A percentile compares a stretch with the other conserved stretches of the same genome.
phyloP scores from a whole-genome alignment of 2,329 filamentous ascomycete species.

The Colletotrichum cuscutae region DNA sequence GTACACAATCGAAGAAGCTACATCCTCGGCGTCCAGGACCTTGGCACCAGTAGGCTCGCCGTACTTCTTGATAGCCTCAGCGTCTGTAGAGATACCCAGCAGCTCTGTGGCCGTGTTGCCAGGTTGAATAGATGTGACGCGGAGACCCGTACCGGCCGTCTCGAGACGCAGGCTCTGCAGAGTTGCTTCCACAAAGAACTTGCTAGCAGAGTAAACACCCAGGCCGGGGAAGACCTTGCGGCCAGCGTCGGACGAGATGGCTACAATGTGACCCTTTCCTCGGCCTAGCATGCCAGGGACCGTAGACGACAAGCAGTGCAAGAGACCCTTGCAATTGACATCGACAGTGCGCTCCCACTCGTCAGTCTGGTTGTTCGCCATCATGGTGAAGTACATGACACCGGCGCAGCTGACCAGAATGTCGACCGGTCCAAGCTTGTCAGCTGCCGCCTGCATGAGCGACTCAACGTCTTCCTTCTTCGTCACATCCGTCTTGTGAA shows the following conservation, averaged over 20 bases:
- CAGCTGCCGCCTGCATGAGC: constrained; percentile 67
- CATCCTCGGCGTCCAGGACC: constrained; percentile 78
- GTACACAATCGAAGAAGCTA: constrained; percentile 78
- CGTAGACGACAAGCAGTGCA: constrained; percentile 76
- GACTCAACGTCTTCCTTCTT: constrained; percentile 72
- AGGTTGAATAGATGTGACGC: constrained; percentile 80
- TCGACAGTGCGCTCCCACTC: constrained; percentile 87
- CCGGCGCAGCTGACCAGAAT: constrained; percentile 84
- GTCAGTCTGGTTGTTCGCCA: constrained; percentile 78
- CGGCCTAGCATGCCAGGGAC: constrained; percentile 79
- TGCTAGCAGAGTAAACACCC: constrained; percentile 84
- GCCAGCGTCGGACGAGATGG: constrained; percentile 84
- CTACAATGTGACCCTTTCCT: constrained; percentile 77
- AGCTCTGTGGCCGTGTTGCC: constrained; percentile 81
- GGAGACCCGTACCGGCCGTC: constrained; percentile 77
- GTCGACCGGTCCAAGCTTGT: constrained; percentile 77
- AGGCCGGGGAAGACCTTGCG: constrained; percentile 85
- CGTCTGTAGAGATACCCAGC: constrained; percentile 78
- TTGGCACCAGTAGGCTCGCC: constrained; percentile 80
- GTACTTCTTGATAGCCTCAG: constrained; percentile 81
- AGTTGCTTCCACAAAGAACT: constrained; percentile 87
- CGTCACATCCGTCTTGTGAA: constrained; percentile 79
- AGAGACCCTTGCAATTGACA: constrained; percentile 86
- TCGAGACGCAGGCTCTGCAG: constrained; percentile 80
- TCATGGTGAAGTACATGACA: constrained; percentile 92